Evolutionary conservation across 2,329 filamentous ascomycete genomes (phyloP).

Genomic region (Juglanconis sp.): DNA sequence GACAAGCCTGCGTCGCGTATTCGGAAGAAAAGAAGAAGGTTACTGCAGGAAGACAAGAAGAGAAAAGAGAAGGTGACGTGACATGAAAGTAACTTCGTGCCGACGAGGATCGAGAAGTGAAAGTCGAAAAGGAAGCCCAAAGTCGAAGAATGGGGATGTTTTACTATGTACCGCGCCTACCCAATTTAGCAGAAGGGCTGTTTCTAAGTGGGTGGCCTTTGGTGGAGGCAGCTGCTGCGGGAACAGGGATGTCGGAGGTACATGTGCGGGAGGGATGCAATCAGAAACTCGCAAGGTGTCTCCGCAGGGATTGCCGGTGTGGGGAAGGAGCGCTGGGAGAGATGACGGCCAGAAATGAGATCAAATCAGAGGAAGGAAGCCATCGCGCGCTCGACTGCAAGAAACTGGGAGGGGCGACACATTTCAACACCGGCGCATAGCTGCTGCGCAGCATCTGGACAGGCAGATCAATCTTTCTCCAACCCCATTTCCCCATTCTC

Average conservation of each 20-base stretch:
- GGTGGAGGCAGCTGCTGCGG: not conserved
- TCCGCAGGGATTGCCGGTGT: not conserved
- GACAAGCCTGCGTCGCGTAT: not conserved
- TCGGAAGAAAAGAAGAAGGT: not conserved
- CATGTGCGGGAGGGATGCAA: not conserved
- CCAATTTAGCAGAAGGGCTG: conserved; percentile 9
- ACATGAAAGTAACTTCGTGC: not conserved
- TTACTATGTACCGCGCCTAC: not conserved
- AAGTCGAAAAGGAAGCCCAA: not conserved
- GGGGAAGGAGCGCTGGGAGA: not conserved
- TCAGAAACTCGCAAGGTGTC: not conserved
- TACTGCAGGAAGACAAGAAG: not conserved
- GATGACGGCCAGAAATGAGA: not conserved
- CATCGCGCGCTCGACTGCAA: not conserved
- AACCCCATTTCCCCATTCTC: not conserved
- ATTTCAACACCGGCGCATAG: too few species aligned
- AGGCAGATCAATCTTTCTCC: not conserved
- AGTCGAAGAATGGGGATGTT: conserved; percentile 12
- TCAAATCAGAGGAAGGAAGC: not conserved
- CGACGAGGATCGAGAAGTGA: not conserved
- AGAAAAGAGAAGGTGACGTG: conserved; percentile 11
- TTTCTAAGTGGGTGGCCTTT: not conserved
- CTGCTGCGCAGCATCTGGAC: too few species aligned
- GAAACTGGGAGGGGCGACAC: too few species aligned
- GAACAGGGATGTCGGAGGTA: not conserved